Conservation (phyloP, 306 rosid species). For the Myrica gale region DNA sequence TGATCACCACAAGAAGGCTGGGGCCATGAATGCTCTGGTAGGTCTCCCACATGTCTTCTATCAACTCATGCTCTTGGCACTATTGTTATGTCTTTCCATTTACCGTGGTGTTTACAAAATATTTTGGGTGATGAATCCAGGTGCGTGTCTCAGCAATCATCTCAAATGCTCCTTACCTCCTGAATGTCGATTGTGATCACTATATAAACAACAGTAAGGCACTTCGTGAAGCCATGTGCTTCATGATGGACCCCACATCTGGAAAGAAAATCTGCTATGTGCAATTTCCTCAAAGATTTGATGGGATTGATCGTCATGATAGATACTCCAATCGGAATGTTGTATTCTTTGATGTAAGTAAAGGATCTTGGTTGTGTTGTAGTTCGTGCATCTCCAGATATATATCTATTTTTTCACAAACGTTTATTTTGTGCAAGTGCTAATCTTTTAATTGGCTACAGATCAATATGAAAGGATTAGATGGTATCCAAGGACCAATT, state of each 20-base stretch:
- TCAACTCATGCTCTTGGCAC: conserved; percentile 4
- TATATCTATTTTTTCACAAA: background rate
- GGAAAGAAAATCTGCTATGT: conserved; percentile 86
- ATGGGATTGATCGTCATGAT: conserved; percentile 87
- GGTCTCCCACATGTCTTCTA: conserved; percentile 10
- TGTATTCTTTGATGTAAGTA: conserved; percentile 86
- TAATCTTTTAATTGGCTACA: conserved; percentile 30
- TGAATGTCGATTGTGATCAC: conserved; percentile 96
- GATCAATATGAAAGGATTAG: conserved; percentile 97
- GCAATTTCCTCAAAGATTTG: conserved; percentile 93
- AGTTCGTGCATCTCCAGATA: background rate
- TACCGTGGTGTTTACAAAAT: background rate
- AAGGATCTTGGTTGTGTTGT: conserved; percentile 11
- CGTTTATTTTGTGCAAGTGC: conserved; percentile 6
- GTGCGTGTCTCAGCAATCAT: conserved; percentile 84
- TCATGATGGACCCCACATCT: conserved; percentile 91
- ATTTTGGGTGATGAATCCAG: conserved; percentile 38
- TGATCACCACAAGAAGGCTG: conserved; percentile 93
- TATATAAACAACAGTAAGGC: conserved; percentile 93
- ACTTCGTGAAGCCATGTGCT: conserved; percentile 94
- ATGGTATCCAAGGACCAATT: conserved; percentile 95
- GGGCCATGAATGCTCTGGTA: conserved; percentile 94
- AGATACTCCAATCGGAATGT: conserved; percentile 93
- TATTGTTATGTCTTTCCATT: conserved; percentile 4
- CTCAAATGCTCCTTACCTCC: conserved; percentile 83